Base-by-base conservation (phyloP, 108 stramenopile genomes). In the Nannochloropsis gaditana region DNA sequence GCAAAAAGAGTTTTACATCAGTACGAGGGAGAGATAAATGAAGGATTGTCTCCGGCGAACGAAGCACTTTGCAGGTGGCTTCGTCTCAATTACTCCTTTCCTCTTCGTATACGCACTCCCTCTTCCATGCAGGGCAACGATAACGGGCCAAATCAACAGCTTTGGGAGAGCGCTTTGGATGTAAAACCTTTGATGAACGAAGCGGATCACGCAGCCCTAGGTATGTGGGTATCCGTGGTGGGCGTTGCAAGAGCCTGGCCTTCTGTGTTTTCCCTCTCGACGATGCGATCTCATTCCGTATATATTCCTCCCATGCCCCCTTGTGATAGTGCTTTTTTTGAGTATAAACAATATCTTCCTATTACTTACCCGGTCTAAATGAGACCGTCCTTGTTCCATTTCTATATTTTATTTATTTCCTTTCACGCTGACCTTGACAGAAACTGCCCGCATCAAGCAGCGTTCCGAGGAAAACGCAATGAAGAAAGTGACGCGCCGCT, bases 161-260 rank as follows among this genome's bases (percentile, higher is more conserved):
- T 31, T 9, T 89, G 88, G 88, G 88, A 89, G 50, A 79, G 21
- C 43, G 19, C 88, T 9, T 42, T 89, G 50, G 82, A 89, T 43
- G 85, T 86, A 43, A 79, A 86, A 15, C 88, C 88, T 42, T 21
- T 89, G 44, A 83, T 89, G 82, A 89, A 81, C 1, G 88, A 89
- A 19, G 85, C 81, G 44, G 88, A 89, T 44, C 83, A 84, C 59
- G 83, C 45, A 10, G 15, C 21, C 17, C 45, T 89, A 9, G 85
- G 59, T 73, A 73, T n/a, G 59, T 8, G 15, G 19, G 59, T 73
- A n/a, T 31, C 31, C 31, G 31, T 31, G 31, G 31, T 31, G 31
- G 31, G 31, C 31, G 31, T 31, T 31, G 31, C 31, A 31, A 31
- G 31, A 31, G 31, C 6, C 59, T 8, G 19, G 3, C 59, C 6